Base-by-base conservation (phyloP, 495 filamentous ascomycete genomes). In the Xylaria sp. region DNA sequence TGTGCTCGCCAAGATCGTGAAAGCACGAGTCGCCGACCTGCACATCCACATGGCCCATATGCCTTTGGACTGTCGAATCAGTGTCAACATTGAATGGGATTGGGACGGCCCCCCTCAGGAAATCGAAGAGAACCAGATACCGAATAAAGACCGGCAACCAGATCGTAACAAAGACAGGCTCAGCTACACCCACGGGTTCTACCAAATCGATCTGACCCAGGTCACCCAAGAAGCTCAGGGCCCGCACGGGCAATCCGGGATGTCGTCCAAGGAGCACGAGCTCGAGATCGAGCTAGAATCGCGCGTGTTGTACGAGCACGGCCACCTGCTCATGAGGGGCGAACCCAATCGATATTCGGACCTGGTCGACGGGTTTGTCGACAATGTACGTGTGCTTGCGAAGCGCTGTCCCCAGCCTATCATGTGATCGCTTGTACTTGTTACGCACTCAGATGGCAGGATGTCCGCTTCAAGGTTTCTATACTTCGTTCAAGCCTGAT, bases 131-230 rank as follows among this genome's bases (percentile, higher is more conserved):
- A 71, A 68, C 29, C 75, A 78, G 46, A 70, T 78, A 19, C 74
- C 80, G 5, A 79, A 79, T 52, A 79, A 82, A 7, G 84, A 86
- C 65, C 81, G 84, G 7, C 74, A 77, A 11, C 86, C 88, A 3
- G 89, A 92, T 68, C 88, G 95, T 11, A 90, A 87, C 68, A 98
- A 98, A 80, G 94, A 98, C 82, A 86, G 95, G 35, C 82, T 98
- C 81, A 95, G 92, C 78, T 98, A 98, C 82, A 88, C 85, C 24
- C 95, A 97, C 78, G 82, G 91, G 57, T 88, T 85, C 26, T 97
- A 96, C 78, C 93, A 95, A 74, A 85, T 98, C 73, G 95, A 98
- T 82, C 80, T 98, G 46, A 98, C 95, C 0, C 94, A 97, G 77
- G 95, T 98, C 80, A 73, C 81, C 78, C 44, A 69, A 11, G 61